Base-by-base conservation (phyloP, 768 basidiomycete genomes). In the Rhodotorula diobovata region DNA sequence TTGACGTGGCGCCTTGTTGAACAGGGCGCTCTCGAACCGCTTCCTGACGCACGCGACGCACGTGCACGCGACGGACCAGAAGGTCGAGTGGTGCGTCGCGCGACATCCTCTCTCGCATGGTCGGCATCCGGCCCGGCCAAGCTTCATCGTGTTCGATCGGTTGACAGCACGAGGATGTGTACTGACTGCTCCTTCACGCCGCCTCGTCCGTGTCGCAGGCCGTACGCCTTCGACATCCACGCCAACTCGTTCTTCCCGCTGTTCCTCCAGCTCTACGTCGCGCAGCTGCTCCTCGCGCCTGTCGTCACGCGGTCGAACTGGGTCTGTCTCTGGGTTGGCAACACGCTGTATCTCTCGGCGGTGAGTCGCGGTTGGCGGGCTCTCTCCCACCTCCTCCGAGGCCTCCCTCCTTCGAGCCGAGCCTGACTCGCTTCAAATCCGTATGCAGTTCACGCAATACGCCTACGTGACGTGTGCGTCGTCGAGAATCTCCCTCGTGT, bases 231-330 rank as follows among this genome's bases (percentile, higher is more conserved):
- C 77, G 95, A 98, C 80, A 90, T 97, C 25, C 93, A 96, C 81
- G 94, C 90, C 69, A 97, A 98, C 77, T 89, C 93, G 7, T 98
- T 97, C 84, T 95, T 97, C 81, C 93, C 93, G 30, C 83, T 93
- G 69, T 95, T 90, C 81, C 85, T 96, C 69, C 89, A 90, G 18
- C 85, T 96, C 64, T 96, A 96, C 79, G 83, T 93, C 68, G 90
- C 89, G 0, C 91, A 97, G 78, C 84, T 96, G 20, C 87, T 94
- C 72, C 84, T 98, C 20, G 85, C 91, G 4, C 89, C 91, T 4
- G 84, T 97, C 58, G 84, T 97, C 60, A 85, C 90, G 50, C 87
- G 86, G 77, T 87, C 87, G 76, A 91, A 90, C 76, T 97, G 94
- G 94, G 86, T 94, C n/a, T 95, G 92, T 79, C 84, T 97, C 50